Evolutionary conservation across 169 alveolate species (phyloP).

Genomic region (Eimeria sp.): DNA sequence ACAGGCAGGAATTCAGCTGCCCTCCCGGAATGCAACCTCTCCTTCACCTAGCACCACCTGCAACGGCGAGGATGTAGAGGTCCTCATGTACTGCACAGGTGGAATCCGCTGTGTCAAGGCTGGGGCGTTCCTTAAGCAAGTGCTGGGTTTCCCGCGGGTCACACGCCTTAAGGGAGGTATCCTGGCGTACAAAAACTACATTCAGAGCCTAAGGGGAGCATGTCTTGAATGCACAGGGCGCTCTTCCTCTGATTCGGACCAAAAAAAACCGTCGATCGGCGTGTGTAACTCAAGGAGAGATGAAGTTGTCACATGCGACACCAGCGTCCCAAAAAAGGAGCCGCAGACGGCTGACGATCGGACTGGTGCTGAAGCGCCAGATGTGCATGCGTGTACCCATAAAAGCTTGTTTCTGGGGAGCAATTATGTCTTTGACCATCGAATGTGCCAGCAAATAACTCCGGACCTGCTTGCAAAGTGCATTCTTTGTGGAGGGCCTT

Average conservation of each 20-base stretch:
- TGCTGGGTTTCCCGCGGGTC: slow-evolving; percentile 84
- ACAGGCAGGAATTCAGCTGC: slow-evolving; percentile 32
- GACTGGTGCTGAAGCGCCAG: not conserved
- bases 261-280: not conserved
- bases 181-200: slow-evolving; percentile 71
- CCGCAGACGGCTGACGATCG: not conserved
- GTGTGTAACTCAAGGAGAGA: not conserved
- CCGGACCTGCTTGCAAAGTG: slow-evolving; percentile 74
- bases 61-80: slow-evolving; percentile 59
- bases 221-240: not conserved
- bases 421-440: slow-evolving; percentile 83
- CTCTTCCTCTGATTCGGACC: not conserved
- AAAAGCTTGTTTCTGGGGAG: slow-evolving; percentile 73
- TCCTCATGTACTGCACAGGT: slow-evolving; percentile 85
- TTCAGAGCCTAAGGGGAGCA: slow-evolving; percentile 23
- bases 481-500: slow-evolving; percentile 47
- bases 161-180: slow-evolving; percentile 83
- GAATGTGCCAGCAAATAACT: slow-evolving; percentile 81
- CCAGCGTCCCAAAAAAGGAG: not conserved
- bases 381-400: not conserved
- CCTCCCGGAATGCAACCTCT: not conserved
- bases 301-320: not conserved
- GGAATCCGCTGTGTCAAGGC: slow-evolving; percentile 86
- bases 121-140: slow-evolving; percentile 82
- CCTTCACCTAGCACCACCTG: not conserved